Evolutionary conservation across 192 early-diverging fungal genomes (phyloP), one percentile per base, ranked within the genome.

Genomic region (Linnemannia zychae): DNA sequence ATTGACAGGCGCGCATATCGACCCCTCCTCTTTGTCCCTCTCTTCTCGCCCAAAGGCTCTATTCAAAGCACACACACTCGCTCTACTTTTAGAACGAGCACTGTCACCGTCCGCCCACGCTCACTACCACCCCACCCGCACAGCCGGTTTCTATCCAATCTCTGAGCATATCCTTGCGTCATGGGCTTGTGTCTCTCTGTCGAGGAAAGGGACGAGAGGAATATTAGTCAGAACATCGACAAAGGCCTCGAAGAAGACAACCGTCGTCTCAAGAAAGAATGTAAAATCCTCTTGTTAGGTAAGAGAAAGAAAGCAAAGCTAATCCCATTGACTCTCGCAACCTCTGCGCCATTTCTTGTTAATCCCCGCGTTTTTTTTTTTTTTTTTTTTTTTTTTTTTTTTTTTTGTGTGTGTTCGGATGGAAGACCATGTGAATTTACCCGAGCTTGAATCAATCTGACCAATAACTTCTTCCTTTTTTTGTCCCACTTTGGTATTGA

Each of bases 201-300:
- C 73, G 94, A 95, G 86, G 92, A 91, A 78, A 84, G 88, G 72
- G 89, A 89, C 31, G 82, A 86, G 52, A 78, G 85, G 65, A 70
- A 86, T 81, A 87, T 87, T 46, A 93, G 91, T 57, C 77, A 87
- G 37, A 89, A 84, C 46, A 94, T 94, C 52, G 94, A 94, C 72
- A 90, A 84, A 57, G 84, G 88, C 18, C 82, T 94, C 20, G 93
- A 94, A 78, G 91, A 93, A 31, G 93, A 94, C 44, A 89, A 89
- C 52, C 77, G 87, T 38, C 78, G 81, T 57, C 80, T 90, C 28
- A 94, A 92, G 73, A 90, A 92, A 84, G 94, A 95, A 87, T 94
- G 93, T 79, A 95, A 95, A 82, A 94, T 95, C 68, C 78, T 95
- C 36, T 75, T 95, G 37, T 73, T 95, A 82, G 94, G 94, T 95